Evolutionary conservation across 345 rosid species (phyloP).

Genomic region (Dipteronia sinensis): DNA sequence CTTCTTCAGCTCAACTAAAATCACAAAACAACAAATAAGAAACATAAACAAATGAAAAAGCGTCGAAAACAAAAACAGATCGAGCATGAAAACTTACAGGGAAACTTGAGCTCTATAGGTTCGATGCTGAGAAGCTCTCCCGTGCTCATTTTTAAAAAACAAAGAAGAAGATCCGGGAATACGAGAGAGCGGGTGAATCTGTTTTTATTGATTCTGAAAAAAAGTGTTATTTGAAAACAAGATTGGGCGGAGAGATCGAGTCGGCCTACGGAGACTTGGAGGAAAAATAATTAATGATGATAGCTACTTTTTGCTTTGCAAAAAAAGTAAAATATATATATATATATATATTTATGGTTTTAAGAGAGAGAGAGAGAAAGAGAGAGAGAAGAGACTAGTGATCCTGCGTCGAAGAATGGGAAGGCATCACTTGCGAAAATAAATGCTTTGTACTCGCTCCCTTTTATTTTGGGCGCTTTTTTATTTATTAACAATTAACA

Average conservation of each 20-base stretch:
- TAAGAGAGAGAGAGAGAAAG: too few relatives aligned
- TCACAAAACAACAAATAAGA: conserved; percentile 9
- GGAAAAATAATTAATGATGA: neutral
- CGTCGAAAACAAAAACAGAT: conserved; percentile 25
- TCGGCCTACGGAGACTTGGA: too few relatives aligned
- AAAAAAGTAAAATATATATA: too few relatives aligned
- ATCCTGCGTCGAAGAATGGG: neutral
- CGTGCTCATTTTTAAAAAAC: conserved; percentile 48
- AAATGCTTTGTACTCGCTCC: conserved; percentile 11
- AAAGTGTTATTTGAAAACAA: neutral
- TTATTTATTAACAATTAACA: too few relatives aligned
- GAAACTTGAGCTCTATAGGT: conserved; percentile 77
- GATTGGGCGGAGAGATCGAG: conserved; percentile 19
- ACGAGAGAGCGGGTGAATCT: neutral
- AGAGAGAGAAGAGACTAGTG: neutral
- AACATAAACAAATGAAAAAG: conserved; percentile 12
- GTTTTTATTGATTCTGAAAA: too few relatives aligned
- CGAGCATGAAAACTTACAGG: conserved; percentile 42
- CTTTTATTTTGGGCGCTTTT: neutral
- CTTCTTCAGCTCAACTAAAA: conserved; percentile 78
- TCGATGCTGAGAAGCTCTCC: conserved; percentile 77
- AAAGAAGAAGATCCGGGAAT: neutral
- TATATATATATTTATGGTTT: too few relatives aligned
- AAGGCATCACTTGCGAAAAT: neutral
- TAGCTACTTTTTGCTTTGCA: neutral